Conservation (phyloP, 2,329 filamentous ascomycete species). For the Cladosporium sp. region DNA sequence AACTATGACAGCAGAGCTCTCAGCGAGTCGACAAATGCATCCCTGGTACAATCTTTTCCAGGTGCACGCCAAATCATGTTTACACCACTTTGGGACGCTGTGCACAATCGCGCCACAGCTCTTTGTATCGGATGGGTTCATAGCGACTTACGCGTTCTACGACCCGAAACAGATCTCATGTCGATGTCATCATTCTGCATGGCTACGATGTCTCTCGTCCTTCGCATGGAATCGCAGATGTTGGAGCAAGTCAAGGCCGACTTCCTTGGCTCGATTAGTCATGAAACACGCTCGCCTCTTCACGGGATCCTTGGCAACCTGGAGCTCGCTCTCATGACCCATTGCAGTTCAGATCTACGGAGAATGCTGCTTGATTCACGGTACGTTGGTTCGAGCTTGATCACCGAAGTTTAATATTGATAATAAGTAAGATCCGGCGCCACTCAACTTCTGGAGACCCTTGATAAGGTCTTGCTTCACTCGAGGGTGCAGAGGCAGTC, state of each 20-base stretch:
- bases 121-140: not conserved
- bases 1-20: too few species aligned
- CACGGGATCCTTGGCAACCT: slow-evolving; percentile 26
- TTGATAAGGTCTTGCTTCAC: slow-evolving; percentile 40
- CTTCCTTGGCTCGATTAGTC: slow-evolving; percentile 39
- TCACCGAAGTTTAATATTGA: too few species aligned
- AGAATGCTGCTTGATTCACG: too few species aligned
- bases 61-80: slow-evolving; percentile 6
- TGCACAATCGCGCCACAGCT: not conserved
- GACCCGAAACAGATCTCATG: not conserved
- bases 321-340: slow-evolving; percentile 48
- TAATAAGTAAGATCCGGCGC: slow-evolving; percentile 37
- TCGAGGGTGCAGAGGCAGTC: too few species aligned
- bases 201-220: slow-evolving; percentile 54
- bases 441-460: slow-evolving; percentile 38
- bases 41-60: not conserved
- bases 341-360: too few species aligned
- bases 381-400: too few species aligned
- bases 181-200: slow-evolving; percentile 44
- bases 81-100: slow-evolving; percentile 7
- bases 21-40: too few species aligned
- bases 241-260: slow-evolving; percentile 35
- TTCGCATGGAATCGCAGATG: slow-evolving; percentile 47
- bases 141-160: not conserved
- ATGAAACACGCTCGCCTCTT: slow-evolving; percentile 30